phyloP scores from a whole-genome alignment of 805 yeast species.

The Myxozyma neglecta region DNA sequence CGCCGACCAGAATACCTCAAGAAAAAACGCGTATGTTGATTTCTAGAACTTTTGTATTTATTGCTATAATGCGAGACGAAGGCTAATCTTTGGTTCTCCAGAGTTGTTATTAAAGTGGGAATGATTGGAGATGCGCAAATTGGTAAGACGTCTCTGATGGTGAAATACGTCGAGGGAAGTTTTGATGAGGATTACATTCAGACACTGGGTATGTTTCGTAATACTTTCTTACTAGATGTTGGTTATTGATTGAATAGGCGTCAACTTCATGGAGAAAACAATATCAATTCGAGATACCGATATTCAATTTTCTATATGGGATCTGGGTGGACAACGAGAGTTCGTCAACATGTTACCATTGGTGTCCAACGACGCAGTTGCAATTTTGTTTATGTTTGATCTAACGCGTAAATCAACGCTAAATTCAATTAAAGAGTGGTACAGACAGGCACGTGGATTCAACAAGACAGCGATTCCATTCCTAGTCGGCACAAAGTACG shows the following conservation, averaged over 20 bases:
- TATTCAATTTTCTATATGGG: slow-evolving; percentile 91
- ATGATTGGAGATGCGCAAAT: slow-evolving; percentile 93
- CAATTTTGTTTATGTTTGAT: slow-evolving; percentile 86
- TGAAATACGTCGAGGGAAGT: slow-evolving; percentile 91
- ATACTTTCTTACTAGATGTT: not conserved
- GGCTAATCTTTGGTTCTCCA: slow-evolving; percentile 13
- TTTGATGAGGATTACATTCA: slow-evolving; percentile 91
- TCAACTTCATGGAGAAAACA: slow-evolving; percentile 89
- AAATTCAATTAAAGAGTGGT: slow-evolving; percentile 92
- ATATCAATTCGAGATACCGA: slow-evolving; percentile 82
- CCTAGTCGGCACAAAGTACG: slow-evolving; percentile 91
- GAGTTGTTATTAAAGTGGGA: slow-evolving; percentile 69
- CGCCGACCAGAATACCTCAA: not conserved
- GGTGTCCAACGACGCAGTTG: slow-evolving; percentile 89
- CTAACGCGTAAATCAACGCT: slow-evolving; percentile 81
- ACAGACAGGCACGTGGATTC: slow-evolving; percentile 83
- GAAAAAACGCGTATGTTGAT: slow-evolving; percentile 6
- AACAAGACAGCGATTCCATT: slow-evolving; percentile 89
- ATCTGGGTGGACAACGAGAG: slow-evolving; percentile 92
- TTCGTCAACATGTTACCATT: slow-evolving; percentile 93
- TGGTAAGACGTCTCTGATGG: slow-evolving; percentile 95
- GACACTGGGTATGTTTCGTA: slow-evolving; percentile 46
- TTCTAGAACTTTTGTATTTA: not conserved
- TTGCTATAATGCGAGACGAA: not conserved
- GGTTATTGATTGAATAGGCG: slow-evolving; percentile 54